Percentiles rank a stretch among this genome's conserved stretches.
Evolutionary conservation across 441 rosid genomes (phyloP).

Genomic region (Eugenia klotzschiana): DNA sequence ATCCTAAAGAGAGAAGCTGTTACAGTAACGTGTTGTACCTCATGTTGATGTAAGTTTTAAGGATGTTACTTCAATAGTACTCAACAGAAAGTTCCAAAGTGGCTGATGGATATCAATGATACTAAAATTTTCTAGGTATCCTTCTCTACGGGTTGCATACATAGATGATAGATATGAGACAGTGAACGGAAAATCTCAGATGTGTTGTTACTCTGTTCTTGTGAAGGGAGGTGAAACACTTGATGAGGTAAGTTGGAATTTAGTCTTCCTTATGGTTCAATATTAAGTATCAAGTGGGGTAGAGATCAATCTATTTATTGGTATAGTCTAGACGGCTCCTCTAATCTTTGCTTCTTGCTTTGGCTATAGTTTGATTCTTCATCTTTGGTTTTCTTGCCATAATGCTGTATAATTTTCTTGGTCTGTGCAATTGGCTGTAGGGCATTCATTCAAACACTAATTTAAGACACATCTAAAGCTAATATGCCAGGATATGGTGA

Average conservation of each 20-base stretch:
- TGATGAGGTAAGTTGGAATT: conserved; percentile 51
- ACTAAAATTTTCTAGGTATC: conserved; percentile 38
- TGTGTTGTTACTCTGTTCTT: conserved; percentile 68
- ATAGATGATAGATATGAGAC: conserved; percentile 77
- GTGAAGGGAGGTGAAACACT: conserved; percentile 71
- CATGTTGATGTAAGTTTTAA: conserved; percentile 67
- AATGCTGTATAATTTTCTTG: neutral
- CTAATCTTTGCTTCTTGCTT: neutral
- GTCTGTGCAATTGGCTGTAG: neutral
- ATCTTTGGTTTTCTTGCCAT: neutral
- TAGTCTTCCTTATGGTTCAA: neutral
- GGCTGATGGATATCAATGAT: conserved; percentile 3
- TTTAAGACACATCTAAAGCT: neutral
- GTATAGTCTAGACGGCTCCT: neutral
- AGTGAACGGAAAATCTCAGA: conserved; percentile 38
- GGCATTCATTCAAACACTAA: neutral
- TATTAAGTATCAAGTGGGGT: neutral
- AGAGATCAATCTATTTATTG: neutral
- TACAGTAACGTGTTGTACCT: conserved; percentile 71
- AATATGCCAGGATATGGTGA: neutral
- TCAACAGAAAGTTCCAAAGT: neutral
- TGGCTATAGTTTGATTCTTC: neutral
- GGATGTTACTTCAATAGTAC: neutral
- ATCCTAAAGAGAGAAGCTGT: conserved; percentile 44
- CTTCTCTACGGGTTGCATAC: conserved; percentile 80